Evolutionary conservation across 495 filamentous ascomycete species (phyloP).

Genomic region (Penicillium antarcticum): DNA sequence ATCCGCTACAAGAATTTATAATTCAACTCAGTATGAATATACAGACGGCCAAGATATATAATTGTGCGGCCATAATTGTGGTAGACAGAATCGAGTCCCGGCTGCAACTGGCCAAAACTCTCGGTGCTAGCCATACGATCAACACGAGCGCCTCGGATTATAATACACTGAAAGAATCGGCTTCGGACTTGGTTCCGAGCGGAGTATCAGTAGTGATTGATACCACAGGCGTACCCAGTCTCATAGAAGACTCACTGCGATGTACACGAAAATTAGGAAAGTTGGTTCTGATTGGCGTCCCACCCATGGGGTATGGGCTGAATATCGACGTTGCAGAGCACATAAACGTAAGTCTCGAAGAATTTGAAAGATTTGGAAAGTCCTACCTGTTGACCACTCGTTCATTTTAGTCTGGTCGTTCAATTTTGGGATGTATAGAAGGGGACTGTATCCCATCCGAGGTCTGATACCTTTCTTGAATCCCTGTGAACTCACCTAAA

Average conservation of each 20-base stretch:
- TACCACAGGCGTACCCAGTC: conserved; percentile 29
- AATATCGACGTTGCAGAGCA: conserved; percentile 4
- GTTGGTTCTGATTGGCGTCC: conserved; percentile 33
- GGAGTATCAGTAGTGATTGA: conserved; percentile 34
- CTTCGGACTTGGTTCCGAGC: conserved; percentile 8
- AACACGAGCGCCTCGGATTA: conserved; percentile 14
- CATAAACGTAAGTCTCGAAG: conserved; percentile 13
- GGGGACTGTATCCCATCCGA: conserved; percentile 18
- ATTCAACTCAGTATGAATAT: not conserved
- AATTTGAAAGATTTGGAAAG: not conserved
- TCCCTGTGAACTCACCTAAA: not conserved
- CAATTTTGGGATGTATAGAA: conserved; percentile 20
- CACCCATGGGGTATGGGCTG: conserved; percentile 27
- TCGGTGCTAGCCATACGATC: conserved; percentile 40
- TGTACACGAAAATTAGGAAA: conserved; percentile 25
- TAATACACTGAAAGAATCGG: conserved; percentile 18
- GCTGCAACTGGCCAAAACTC: conserved; percentile 29
- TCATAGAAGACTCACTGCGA: conserved; percentile 31
- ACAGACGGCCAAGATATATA: conserved; percentile 7
- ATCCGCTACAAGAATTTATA: too few species aligned
- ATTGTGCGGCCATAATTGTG: conserved; percentile 28
- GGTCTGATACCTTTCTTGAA: not conserved
- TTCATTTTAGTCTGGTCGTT: conserved; percentile 9
- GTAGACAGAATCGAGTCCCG: conserved; percentile 31
- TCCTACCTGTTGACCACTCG: not conserved